These are phyloP conservation scores for Sclerotinia sclerotiorum DNA, from an alignment of 2,329 filamentous ascomycete genomes.

Conservation along the genomic window DNA sequence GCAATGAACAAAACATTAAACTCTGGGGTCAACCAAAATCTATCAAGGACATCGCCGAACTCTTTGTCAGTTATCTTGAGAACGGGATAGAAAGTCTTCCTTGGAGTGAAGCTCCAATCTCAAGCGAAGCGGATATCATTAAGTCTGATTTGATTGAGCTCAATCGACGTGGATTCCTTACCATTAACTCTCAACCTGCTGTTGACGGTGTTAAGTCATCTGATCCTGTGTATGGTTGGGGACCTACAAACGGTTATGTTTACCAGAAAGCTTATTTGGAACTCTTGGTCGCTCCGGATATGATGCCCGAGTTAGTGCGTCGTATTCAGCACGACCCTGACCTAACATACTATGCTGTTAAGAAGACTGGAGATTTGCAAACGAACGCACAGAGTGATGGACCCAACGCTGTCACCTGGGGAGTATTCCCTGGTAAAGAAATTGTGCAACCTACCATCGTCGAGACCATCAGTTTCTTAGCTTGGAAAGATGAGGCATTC, in stretches of 20 bases:
- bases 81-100: conserved; percentile 79
- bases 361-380: conserved; percentile 74
- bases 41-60: conserved; percentile 73
- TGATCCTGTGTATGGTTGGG: conserved; percentile 88
- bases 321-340: conserved; percentile 77
- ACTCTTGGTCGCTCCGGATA: conserved; percentile 76
- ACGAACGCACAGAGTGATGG: conserved; percentile 84
- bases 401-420: conserved; percentile 98
- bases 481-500: conserved; percentile 98
- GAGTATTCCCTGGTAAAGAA: conserved; percentile 97
- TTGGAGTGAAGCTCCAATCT: conserved; percentile 91
- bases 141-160: conserved; percentile 74
- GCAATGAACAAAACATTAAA: conserved; percentile 93
- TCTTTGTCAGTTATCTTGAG: conserved; percentile 84
- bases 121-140: conserved; percentile 77
- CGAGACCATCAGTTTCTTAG: conserved; percentile 94
- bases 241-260: conserved; percentile 90
- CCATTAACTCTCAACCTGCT: conserved; percentile 96
- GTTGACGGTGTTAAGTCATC: conserved; percentile 88
- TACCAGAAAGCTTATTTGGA: conserved; percentile 99
- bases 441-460: conserved; percentile 99
- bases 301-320: conserved; percentile 73
- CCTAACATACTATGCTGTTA: conserved; percentile 92
- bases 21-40: conserved; percentile 86
- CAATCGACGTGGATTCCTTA: conserved; percentile 84